Evolutionary conservation across 148 eudicot genomes (phyloP).

Genomic region (Nepenthes mirabilis): DNA sequence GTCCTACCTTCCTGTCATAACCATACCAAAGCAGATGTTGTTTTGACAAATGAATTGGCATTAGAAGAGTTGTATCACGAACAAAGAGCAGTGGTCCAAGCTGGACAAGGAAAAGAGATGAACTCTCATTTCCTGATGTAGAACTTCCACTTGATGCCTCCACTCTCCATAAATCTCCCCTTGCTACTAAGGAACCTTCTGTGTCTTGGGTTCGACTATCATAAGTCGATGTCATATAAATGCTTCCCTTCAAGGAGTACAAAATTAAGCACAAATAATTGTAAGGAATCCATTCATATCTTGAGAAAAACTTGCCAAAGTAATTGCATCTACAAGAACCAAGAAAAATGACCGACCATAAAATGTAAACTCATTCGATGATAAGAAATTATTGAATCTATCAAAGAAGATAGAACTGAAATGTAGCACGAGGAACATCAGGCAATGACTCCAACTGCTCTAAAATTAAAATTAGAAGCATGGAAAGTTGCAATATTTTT

Average conservation of each 20-base stretch:
- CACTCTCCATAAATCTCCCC: constrained; percentile 92
- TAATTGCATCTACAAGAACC: neutral
- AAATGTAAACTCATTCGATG: neutral
- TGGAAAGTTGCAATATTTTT: too few species aligned
- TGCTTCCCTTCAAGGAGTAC: constrained; percentile 36
- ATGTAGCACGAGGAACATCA: too few species aligned
- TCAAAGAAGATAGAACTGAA: too few species aligned
- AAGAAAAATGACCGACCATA: neutral
- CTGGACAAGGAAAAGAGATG: constrained; percentile 84
- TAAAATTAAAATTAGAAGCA: too few species aligned
- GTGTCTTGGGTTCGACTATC: constrained; percentile 71
- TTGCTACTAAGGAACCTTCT: constrained; percentile 77
- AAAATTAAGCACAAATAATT: neutral
- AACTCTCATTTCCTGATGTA: constrained; percentile 54
- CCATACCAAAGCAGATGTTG: constrained; percentile 98
- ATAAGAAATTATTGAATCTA: too few species aligned
- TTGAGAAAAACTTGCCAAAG: neutral
- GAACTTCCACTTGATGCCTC: constrained; percentile 88
- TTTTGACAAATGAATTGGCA: constrained; percentile 92
- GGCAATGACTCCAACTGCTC: too few species aligned
- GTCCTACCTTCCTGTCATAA: constrained; percentile 84
- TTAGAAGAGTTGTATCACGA: constrained; percentile 84
- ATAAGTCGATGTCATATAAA: constrained; percentile 70
- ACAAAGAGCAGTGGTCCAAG: constrained; percentile 93
- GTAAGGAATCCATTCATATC: neutral